Conservation (phyloP, 176 grass and related monocot species). For the barley (Hordeum vulgare) region DNA sequence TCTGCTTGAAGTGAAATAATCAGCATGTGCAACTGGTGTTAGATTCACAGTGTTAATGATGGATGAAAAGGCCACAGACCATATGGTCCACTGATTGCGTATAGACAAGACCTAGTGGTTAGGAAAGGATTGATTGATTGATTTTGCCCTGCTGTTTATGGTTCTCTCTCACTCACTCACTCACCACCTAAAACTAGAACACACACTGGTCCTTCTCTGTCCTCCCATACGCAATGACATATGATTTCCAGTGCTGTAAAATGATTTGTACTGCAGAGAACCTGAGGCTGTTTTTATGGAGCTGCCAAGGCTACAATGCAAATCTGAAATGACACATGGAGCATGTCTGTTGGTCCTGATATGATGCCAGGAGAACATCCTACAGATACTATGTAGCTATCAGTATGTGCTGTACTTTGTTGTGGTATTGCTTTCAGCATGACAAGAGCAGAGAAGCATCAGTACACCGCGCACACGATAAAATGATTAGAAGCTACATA, state of each 20-base stretch:
- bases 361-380: constrained; percentile 17
- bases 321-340: neutral
- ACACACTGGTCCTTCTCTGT: neutral
- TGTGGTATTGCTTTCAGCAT: constrained; percentile 20
- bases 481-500: neutral
- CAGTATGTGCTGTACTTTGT: neutral
- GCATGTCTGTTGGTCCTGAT: neutral
- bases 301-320: neutral
- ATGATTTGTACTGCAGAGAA: constrained; percentile 1
- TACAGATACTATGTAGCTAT: neutral
- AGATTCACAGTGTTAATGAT: neutral
- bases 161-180: neutral
- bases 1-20: constrained; percentile 18
- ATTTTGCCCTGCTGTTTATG: constrained; percentile 12
- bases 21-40: neutral
- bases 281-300: neutral
- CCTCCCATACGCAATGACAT: neutral
- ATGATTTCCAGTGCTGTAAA: neutral
- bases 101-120: neutral
- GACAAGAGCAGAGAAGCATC: constrained; percentile 8
- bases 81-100: neutral
- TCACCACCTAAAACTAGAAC: neutral
- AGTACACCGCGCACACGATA: no score
- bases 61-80: neutral
- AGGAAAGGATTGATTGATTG: constrained; percentile 11